A percentile compares a stretch with the other conserved stretches of the same genome.
Conservation (phyloP, 2,329 filamentous ascomycete genomes). For the Monilinia fructigena region DNA sequence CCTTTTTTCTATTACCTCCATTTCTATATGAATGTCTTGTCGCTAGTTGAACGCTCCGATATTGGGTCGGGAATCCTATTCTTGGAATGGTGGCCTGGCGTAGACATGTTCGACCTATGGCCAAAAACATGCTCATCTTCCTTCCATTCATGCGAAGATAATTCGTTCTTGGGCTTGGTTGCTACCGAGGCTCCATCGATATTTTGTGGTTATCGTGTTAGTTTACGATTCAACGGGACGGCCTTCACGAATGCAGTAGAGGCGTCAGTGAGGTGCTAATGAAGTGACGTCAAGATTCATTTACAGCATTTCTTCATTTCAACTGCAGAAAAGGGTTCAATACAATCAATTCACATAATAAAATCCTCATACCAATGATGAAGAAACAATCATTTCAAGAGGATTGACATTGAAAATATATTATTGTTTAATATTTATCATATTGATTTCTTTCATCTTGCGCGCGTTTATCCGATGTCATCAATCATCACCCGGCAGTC, state of each 20-base stretch:
- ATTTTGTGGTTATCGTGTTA: background rate
- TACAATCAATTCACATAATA: background rate
- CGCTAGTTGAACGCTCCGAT: constrained; percentile 25
- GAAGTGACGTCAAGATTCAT: constrained; percentile 19
- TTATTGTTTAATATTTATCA: background rate
- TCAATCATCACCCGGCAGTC: background rate
- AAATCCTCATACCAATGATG: background rate
- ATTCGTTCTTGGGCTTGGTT: background rate
- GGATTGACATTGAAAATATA: background rate
- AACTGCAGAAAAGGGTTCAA: background rate
- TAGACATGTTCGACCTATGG: constrained; percentile 47
- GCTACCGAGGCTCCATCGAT: constrained; percentile 36
- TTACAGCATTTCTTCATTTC: background rate
- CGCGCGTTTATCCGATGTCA: constrained; percentile 8
- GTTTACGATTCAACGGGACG: background rate
- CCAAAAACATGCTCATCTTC: constrained; percentile 48
- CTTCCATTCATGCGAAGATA: constrained; percentile 14
- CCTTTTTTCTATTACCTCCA: constrained; percentile 11
- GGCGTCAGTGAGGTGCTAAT: constrained; percentile 12
- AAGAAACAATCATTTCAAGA: background rate
- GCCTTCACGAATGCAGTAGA: background rate
- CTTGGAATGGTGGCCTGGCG: constrained; percentile 40
- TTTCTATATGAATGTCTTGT: constrained; percentile 26
- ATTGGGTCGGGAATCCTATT: constrained; percentile 37
- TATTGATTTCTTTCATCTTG: constrained; percentile 1